Base-by-base conservation (phyloP, 176 grass and related monocot species). In the Oryza rufipogon region DNA sequence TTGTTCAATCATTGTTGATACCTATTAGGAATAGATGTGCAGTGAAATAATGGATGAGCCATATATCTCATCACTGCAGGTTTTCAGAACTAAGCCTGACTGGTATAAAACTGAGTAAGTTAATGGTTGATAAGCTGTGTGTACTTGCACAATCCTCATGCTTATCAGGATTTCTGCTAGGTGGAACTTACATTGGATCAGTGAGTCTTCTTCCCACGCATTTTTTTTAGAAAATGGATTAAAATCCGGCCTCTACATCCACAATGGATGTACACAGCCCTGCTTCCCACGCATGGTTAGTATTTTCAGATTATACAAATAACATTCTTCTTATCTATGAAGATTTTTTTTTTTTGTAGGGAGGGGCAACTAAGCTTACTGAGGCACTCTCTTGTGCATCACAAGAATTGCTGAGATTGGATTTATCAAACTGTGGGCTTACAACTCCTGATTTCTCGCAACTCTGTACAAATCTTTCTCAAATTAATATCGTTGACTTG, bases 41-140 rank as follows among this genome's bases (percentile, higher is more conserved):
- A 17, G 36, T 26, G 71, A 81, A 38, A 74, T 84, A 81, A 87
- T 78, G 77, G n/a, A 69, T 79, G 9, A 63, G 11, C 44, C 56
- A 71, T 63, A 54, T 45, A 81, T 64, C 41, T 81, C 45, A 75
- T 42, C 19, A 5, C 70, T 94, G 84, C 88, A 98, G 91, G 64
- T 94, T 98, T 94, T 89, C 91, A 70, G 91, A 98, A 86, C 81
- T 98, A 85, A 98, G 93, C 65, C 77, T 98, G 16, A 91, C 89
- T 79, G 93, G 91, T 84, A 92, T 96, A 77, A 98, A 89, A 91
- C 54, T 98, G 75, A 98, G 84, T 77, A 94, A 94, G 86, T 77
- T 85, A 75, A 90, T 86, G 64, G 81, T 91, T 66, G 83, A 98
- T 82, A 83, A 89, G 64, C 45, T 98, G 36, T 94, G 89, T 69